Evolutionary conservation across 1,284 basidiomycete genomes (phyloP).

Genomic region (Naganishia sp.): DNA sequence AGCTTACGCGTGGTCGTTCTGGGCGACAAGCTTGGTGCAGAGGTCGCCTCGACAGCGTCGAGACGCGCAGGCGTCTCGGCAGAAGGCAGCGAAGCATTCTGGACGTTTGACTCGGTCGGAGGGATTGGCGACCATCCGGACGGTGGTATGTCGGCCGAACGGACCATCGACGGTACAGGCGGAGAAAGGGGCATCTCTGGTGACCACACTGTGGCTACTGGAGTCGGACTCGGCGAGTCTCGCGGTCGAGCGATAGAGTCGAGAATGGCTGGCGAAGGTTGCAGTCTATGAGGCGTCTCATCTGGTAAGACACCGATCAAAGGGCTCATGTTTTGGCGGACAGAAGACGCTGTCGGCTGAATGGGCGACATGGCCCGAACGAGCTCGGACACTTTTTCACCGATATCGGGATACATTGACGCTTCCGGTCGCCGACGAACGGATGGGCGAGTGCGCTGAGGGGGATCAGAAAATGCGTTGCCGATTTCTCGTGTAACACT

Average conservation of each 20-base stretch:
- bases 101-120: not conserved
- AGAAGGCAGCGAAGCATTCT: no score
- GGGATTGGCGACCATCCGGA: no score
- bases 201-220: no score
- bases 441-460: slow-evolving; percentile 16
- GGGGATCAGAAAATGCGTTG: not conserved
- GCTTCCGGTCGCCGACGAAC: slow-evolving; percentile 8
- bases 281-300: not conserved
- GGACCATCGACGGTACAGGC: no score
- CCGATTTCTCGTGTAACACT: not conserved
- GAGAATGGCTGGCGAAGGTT: no score
- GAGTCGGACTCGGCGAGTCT: not conserved
- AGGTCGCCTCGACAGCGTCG: not conserved
- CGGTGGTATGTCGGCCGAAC: no score
- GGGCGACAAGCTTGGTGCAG: no score
- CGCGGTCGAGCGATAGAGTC: not conserved
- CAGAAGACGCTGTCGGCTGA: not conserved
- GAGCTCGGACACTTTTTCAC: slow-evolving; percentile 18
- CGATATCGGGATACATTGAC: slow-evolving; percentile 11
- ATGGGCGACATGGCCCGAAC: slow-evolving; percentile 15
- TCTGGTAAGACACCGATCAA: no score
- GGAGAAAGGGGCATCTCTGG: no score
- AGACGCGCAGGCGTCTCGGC: not conserved
- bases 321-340: not conserved
- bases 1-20: not conserved